phyloP scores from a whole-genome alignment of 2,329 filamentous ascomycete species.

The Moelleriella libera region DNA sequence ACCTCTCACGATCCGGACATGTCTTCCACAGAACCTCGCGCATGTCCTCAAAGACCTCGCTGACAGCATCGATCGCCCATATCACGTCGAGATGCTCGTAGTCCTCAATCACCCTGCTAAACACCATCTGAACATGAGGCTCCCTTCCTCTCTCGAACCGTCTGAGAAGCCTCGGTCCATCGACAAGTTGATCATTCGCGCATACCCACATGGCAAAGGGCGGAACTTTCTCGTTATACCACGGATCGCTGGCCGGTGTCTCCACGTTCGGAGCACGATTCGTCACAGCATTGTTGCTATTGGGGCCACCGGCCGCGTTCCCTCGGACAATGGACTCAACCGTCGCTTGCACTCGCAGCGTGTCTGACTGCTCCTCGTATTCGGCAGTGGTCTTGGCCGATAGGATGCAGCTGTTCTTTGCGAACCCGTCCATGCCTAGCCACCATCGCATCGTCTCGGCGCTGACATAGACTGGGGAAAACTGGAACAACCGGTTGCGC shows the following conservation, averaged over 20 bases:
- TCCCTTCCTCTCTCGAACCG: constrained; percentile 67
- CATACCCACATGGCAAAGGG: constrained; percentile 83
- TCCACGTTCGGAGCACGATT: constrained; percentile 10
- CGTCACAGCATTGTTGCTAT: not conserved
- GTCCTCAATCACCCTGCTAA: constrained; percentile 68
- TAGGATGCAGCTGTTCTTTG: constrained; percentile 69
- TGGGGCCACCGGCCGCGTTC: not conserved
- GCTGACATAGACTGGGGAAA: constrained; percentile 80
- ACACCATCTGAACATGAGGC: constrained; percentile 67
- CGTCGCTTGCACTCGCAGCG: constrained; percentile 12
- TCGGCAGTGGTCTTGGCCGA: constrained; percentile 57
- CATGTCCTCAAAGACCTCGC: constrained; percentile 71
- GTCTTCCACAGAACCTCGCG: constrained; percentile 77
- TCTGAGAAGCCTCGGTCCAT: constrained; percentile 59
- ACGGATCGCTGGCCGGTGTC: constrained; percentile 40
- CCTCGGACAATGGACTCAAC: constrained; percentile 2
- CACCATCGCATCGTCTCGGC: constrained; percentile 92
- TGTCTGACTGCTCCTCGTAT: constrained; percentile 48
- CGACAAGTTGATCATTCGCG: constrained; percentile 71
- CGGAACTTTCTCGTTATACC: constrained; percentile 69
- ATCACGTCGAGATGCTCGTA: constrained; percentile 93
- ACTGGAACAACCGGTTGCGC: constrained; percentile 76
- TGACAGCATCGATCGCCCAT: constrained; percentile 81
- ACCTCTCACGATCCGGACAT: constrained; percentile 36
- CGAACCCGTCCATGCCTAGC: constrained; percentile 76